phyloP scores from a whole-genome alignment of 352 stramenopile species.

The Phytophthora megakarya region DNA sequence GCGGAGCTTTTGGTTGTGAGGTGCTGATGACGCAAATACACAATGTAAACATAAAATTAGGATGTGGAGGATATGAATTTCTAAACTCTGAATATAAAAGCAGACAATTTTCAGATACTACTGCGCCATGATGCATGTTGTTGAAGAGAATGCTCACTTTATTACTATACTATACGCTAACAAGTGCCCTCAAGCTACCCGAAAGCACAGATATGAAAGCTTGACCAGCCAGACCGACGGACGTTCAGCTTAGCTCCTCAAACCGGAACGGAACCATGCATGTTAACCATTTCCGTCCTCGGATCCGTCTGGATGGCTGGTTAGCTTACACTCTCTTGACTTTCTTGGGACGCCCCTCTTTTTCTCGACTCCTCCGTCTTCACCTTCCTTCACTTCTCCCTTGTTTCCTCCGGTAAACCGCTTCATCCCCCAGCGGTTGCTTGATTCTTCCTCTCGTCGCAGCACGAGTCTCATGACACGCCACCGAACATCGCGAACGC shows the following conservation, averaged over 20 bases:
- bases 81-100: too few relatives aligned
- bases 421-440: constrained; percentile 18
- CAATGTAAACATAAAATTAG: constrained; percentile 1
- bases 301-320: constrained; percentile 14
- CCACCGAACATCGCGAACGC: constrained; percentile 12
- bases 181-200: constrained; percentile 38
- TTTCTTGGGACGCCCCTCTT: constrained; percentile 31
- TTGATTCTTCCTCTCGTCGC: constrained; percentile 17
- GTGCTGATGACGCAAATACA: constrained; percentile 16
- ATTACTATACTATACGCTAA: constrained; percentile 51
- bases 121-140: background rate
- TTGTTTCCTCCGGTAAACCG: constrained; percentile 29
- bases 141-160: constrained; percentile 46
- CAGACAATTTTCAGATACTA: too few relatives aligned
- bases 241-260: constrained; percentile 17
- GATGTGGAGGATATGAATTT: too few relatives aligned
- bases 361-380: constrained; percentile 28
- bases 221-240: constrained; percentile 17
- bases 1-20: constrained; percentile 24
- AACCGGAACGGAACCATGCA: background rate
- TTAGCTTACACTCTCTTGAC: constrained; percentile 40
- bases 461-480: constrained; percentile 18
- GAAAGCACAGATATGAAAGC: constrained; percentile 38
- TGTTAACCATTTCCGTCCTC: constrained; percentile 7
- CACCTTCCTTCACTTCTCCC: constrained; percentile 21